phyloP scores from a whole-genome alignment of 108 stramenopile species.

The Mayamaea pseudoterrestris region DNA sequence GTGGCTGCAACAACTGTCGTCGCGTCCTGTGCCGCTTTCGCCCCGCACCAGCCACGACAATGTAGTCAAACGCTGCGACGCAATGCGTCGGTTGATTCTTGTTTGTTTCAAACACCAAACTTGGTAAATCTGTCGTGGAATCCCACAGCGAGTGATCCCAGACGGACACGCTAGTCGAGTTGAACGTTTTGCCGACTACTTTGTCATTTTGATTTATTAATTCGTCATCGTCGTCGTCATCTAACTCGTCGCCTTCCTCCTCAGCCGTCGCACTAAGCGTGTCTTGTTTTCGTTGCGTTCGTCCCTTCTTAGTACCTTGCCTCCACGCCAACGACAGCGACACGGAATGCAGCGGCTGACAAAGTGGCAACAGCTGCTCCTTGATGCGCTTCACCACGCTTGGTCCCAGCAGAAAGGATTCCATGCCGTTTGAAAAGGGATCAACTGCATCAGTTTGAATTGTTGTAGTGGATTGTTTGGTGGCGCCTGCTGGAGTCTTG shows the following conservation, averaged over 20 bases:
- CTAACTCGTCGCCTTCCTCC: background rate
- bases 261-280: background rate
- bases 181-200: too few relatives aligned
- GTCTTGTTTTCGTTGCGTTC: background rate
- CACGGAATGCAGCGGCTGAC: background rate
- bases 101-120: background rate
- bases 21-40: too few relatives aligned
- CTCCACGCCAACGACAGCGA: background rate
- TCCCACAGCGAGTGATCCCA: conserved; percentile 5
- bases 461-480: background rate
- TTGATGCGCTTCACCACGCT: conserved; percentile 1
- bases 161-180: too few relatives aligned
- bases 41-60: conserved; percentile 3
- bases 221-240: too few relatives aligned
- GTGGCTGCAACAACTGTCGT: too few relatives aligned
- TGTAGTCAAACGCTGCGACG: conserved; percentile 1
- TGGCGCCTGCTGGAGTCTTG: background rate
- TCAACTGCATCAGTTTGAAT: background rate
- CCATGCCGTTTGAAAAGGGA: background rate
- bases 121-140: background rate
- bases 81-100: background rate
- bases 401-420: conserved; percentile 2
- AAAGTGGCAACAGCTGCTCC: background rate
- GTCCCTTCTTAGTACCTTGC: too few relatives aligned
- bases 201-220: too few relatives aligned